Base-by-base conservation (phyloP, 768 basidiomycete species). In the Amanita pallidorosea region DNA sequence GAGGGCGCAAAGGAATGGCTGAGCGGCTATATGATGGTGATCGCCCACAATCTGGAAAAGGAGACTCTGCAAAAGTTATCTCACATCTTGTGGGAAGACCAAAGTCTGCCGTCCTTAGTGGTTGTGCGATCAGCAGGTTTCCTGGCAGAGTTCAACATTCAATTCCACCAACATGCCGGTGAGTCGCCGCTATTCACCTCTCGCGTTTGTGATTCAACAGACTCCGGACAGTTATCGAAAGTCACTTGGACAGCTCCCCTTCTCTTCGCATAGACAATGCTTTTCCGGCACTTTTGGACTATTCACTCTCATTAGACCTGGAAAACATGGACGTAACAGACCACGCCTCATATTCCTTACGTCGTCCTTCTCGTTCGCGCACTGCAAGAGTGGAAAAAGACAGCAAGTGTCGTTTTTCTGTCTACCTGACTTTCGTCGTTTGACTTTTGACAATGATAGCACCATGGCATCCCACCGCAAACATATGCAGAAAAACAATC, bases 101-200 rank as follows among this genome's bases (percentile, higher is more conserved):
- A 66, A n/a, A 70, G 68, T 23, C 69, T 69, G 34, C 77, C 83
- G 12, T 78, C 88, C 3, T 75, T 98, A 45, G 77, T 96, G 12
- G 74, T 83, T 20, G 81, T 96, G 25, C 75, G 85, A 54, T 88
- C 85, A 11, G 84, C 88, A 15, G 96, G 96, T 1, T 97, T 98
- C 65, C 69, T 95, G 3, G 90, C 89, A 18, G 83, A 90, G 54
- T 83, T 98, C 53, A 83, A 80, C 54, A 80, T 92, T 44, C 96
- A 98, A 62, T 88, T 87, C 56, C 81, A 86, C 55, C 91, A 95
- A 60, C 88, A 95, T 61, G 76, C 81, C 53, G 76, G 89, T 94
- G 56, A 61, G 85, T 67, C 5, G 6, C 15, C 5, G n/a, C 13
- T 42, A n/a, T 15, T 52, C 36, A 0, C 27, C 45, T 46, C 40